Base-by-base conservation (phyloP, 1,284 basidiomycete species). In the Wolfiporia cocos region DNA sequence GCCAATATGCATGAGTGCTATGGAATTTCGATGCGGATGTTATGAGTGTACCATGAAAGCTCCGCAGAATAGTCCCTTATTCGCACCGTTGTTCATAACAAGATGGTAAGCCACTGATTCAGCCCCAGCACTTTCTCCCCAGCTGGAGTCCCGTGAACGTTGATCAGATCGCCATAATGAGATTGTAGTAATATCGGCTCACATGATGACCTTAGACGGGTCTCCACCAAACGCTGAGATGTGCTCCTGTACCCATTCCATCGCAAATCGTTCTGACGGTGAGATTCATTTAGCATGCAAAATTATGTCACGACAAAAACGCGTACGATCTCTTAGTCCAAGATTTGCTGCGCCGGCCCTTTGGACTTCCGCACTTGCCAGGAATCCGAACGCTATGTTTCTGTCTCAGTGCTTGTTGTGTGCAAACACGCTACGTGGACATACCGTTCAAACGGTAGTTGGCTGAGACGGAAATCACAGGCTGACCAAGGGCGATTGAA, bases 231-330 rank as follows among this genome's bases (percentile, higher is more conserved):
- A 71, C 0, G 51, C 52, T 7, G 48, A 35, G 35, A 74, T 71
- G 46, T 73, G 65, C 37, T 63, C 48, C 22, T 70, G 64, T 0
- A 73, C 55, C 82, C 83, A 87, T 44, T 74, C 57, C 11, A 88
- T 58, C 0, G 78, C 78, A 29, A 37, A 39, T 3, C 46, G 48
- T 29, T 51, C 52, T 54, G 29, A 7, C 24, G 42, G 10, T 5
- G n/a, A 23, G 9, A 37, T 30, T 9, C 6, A 7, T 34, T 4
- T 21, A 29, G 22, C 28, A 11, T 18, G 23, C 7, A 9, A 15
- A 6, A 10, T 26, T 30, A 10, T 20, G 12, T 21, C 20, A 18
- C 4, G 15, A 40, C 5, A 34, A 17, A 19, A 28, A 34, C 3
- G 61, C 71, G 49, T 49, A 76, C 74, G 73, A 49, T 77, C 74